Conservation (phyloP, 768 basidiomycete genomes). For the Hericium coralloides region DNA sequence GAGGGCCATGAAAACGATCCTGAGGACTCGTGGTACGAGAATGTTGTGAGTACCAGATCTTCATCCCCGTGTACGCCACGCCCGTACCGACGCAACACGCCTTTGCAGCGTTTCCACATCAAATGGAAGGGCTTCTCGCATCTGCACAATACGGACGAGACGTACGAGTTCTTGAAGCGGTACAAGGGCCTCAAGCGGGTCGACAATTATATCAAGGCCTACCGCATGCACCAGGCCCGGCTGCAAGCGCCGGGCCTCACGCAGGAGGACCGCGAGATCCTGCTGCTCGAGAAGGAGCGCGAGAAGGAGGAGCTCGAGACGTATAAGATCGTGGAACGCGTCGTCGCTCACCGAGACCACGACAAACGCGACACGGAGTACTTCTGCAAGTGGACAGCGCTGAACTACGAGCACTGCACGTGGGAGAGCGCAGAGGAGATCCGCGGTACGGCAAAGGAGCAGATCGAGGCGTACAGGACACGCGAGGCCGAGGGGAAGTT, state of each 20-base stretch:
- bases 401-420: constrained; percentile 91
- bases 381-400: constrained; percentile 94
- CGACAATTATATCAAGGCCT: constrained; percentile 96
- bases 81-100: not conserved
- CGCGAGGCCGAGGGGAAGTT: constrained; percentile 75
- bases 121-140: constrained; percentile 99
- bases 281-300: constrained; percentile 74
- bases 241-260: constrained; percentile 58
- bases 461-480: constrained; percentile 70
- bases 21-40: constrained; percentile 80
- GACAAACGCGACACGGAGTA: constrained; percentile 61
- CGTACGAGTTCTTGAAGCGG: constrained; percentile 90
- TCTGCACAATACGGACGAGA: constrained; percentile 98
- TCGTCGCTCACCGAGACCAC: constrained; percentile 70
- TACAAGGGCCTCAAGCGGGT: constrained; percentile 96
- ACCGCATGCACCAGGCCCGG: constrained; percentile 63
- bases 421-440: constrained; percentile 88
- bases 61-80: constrained; percentile 6
- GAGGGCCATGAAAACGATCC: constrained; percentile 69
- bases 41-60: constrained; percentile 46
- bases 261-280: constrained; percentile 82
- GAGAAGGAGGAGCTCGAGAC: constrained; percentile 87
- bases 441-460: constrained; percentile 62
- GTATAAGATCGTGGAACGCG: constrained; percentile 85
- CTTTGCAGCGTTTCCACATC: constrained; percentile 85